These are phyloP conservation scores for Ganoderma lucidum DNA, from an alignment of 1,284 basidiomycete species.

Conservation along the genomic window DNA sequence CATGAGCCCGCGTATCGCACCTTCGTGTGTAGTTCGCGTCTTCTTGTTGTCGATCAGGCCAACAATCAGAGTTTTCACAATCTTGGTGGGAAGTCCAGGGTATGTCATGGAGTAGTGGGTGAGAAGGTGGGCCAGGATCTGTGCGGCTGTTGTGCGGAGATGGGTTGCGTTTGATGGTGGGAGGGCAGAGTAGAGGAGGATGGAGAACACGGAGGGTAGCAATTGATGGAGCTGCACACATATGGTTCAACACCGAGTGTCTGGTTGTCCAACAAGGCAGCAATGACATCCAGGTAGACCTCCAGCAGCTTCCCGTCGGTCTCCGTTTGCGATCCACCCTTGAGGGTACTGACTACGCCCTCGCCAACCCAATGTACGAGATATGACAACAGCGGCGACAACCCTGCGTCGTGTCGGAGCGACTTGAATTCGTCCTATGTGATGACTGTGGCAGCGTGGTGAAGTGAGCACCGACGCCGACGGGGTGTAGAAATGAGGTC, in stretches of 20 bases:
- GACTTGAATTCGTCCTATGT: slow-evolving; percentile 57
- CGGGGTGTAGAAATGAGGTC: slow-evolving; percentile 61
- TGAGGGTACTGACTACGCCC: slow-evolving; percentile 76
- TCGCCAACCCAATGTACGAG: slow-evolving; percentile 95
- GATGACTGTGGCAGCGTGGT: no score
- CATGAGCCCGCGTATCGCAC: slow-evolving; percentile 85
- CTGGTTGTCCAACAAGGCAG: slow-evolving; percentile 84
- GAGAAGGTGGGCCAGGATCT: slow-evolving; percentile 83
- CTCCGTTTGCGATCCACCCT: slow-evolving; percentile 66
- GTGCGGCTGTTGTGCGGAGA: slow-evolving; percentile 79
- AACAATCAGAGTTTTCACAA: slow-evolving; percentile 92
- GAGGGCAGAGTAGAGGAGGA: slow-evolving; percentile 87
- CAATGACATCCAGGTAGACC: slow-evolving; percentile 83
- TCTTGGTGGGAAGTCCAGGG: slow-evolving; percentile 85
- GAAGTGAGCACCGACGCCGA: slow-evolving; percentile 80
- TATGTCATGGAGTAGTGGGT: slow-evolving; percentile 85
- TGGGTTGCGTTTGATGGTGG: slow-evolving; percentile 64
- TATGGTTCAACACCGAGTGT: slow-evolving; percentile 97
- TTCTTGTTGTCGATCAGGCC: slow-evolving; percentile 81
- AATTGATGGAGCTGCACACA: slow-evolving; percentile 93
- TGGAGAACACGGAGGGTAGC: slow-evolving; percentile 91
- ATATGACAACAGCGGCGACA: slow-evolving; percentile 95
- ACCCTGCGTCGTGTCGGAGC: slow-evolving; percentile 87
- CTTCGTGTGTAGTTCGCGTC: slow-evolving; percentile 81
- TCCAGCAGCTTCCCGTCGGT: slow-evolving; percentile 74